These are phyloP conservation scores for Colletotrichum simmondsii DNA, from an alignment of 2,329 filamentous ascomycete species.

Conservation along the genomic window DNA sequence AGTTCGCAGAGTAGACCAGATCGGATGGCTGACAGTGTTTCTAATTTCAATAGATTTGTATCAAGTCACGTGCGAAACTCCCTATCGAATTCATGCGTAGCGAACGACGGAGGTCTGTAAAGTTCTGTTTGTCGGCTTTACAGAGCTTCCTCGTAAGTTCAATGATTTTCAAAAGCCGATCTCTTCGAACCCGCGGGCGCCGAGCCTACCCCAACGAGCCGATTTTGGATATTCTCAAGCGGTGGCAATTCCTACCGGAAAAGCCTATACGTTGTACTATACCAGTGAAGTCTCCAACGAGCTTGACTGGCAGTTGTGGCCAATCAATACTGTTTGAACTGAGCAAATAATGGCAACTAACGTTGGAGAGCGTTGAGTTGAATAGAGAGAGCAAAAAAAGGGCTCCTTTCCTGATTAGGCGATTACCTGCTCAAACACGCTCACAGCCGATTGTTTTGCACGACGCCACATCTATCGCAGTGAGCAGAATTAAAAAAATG, in stretches of 20 bases:
- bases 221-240: conserved; percentile 1
- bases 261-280: not conserved
- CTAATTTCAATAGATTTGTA: not conserved
- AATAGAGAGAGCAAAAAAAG: not conserved
- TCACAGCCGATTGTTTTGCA: not conserved
- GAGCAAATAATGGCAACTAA: conserved; percentile 19
- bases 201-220: not conserved
- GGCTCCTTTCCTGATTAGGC: conserved; percentile 17
- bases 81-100: not conserved
- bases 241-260: not conserved
- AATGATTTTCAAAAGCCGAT: not conserved
- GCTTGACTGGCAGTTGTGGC: not conserved
- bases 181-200: not conserved
- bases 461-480: not conserved
- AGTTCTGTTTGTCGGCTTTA: not conserved
- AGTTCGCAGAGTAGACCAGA: not conserved
- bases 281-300: not conserved
- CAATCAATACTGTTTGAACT: not conserved
- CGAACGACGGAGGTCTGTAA: not conserved
- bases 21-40: conserved; percentile 1
- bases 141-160: not conserved
- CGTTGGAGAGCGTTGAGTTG: not conserved
- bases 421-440: conserved; percentile 34
- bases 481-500: not conserved
- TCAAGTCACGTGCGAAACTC: not conserved